Conservation (phyloP, 1,139 yeast species). For the Pichia sp. region DNA sequence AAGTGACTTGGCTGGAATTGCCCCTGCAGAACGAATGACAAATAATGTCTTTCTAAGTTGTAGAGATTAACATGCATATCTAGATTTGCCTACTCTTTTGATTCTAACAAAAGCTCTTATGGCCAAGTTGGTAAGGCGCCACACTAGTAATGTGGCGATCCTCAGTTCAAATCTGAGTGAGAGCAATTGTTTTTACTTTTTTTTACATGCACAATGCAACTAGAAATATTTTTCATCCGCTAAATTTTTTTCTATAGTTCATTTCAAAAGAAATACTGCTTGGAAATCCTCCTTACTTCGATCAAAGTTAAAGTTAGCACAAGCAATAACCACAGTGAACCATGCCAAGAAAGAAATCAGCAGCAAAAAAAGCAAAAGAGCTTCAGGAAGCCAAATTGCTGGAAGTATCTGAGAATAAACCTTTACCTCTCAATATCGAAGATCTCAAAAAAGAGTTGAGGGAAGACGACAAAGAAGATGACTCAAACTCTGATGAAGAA, state of each 20-base stretch:
- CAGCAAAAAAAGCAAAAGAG: conserved; percentile 71
- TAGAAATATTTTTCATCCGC: neutral
- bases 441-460: conserved; percentile 25
- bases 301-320: neutral
- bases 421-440: conserved; percentile 27
- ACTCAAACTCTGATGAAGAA: conserved; percentile 33
- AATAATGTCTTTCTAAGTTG: no score
- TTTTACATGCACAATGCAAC: neutral
- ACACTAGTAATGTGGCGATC: conserved; percentile 26
- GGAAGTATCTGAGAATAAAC: conserved; percentile 5
- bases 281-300: neutral
- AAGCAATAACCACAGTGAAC: neutral
- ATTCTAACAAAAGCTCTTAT: conserved; percentile 16
- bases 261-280: neutral
- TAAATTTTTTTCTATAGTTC: neutral
- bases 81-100: no score
- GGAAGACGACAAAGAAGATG: conserved; percentile 26
- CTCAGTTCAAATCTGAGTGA: conserved; percentile 25
- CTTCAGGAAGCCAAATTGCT: conserved; percentile 6
- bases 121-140: conserved; percentile 27
- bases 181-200: conserved; percentile 16
- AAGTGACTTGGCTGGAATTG: no score
- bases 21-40: no score
- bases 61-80: no score
- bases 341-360: conserved; percentile 92